These are phyloP conservation scores for Colletotrichum chrysophilum DNA, from an alignment of 2,329 filamentous ascomycete genomes.

Conservation along the genomic window DNA sequence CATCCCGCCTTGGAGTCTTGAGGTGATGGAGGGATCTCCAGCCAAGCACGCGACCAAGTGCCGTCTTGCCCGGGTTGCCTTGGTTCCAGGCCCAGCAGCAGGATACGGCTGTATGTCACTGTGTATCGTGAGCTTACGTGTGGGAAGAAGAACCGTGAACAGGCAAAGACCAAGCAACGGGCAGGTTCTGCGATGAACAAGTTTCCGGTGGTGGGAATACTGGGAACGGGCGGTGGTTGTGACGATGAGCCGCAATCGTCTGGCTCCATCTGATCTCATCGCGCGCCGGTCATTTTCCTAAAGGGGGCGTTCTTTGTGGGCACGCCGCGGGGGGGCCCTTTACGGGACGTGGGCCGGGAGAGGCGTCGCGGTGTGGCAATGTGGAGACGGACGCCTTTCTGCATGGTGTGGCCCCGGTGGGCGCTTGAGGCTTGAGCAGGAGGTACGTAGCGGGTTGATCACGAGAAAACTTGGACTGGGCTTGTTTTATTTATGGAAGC, in stretches of 20 bases:
- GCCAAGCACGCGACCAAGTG: conserved; percentile 7
- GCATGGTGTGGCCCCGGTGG: background rate
- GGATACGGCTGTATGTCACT: background rate
- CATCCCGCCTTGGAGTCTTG: background rate
- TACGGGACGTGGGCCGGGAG: background rate
- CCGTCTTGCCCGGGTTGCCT: background rate
- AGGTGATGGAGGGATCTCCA: background rate
- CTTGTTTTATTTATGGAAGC: conserved; percentile 9
- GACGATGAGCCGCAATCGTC: background rate
- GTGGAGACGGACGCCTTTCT: background rate
- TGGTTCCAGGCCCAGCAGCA: background rate
- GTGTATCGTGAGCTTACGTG: background rate
- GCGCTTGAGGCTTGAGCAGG: background rate
- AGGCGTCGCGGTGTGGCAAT: background rate
- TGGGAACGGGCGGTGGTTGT: background rate
- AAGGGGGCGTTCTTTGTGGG: background rate
- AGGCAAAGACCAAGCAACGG: background rate
- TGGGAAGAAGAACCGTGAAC: background rate
- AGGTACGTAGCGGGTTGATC: background rate
- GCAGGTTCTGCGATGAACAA: background rate
- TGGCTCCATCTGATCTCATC: conserved; percentile 11
- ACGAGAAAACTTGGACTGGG: background rate
- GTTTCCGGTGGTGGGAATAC: background rate
- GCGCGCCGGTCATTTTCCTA: conserved; percentile 1
- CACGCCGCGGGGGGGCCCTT: background rate